Evolutionary conservation across 2,329 filamentous ascomycete genomes (phyloP), one percentile per base, ranked within the genome.

Genomic region (Scopulariopsis brevicaulis): DNA sequence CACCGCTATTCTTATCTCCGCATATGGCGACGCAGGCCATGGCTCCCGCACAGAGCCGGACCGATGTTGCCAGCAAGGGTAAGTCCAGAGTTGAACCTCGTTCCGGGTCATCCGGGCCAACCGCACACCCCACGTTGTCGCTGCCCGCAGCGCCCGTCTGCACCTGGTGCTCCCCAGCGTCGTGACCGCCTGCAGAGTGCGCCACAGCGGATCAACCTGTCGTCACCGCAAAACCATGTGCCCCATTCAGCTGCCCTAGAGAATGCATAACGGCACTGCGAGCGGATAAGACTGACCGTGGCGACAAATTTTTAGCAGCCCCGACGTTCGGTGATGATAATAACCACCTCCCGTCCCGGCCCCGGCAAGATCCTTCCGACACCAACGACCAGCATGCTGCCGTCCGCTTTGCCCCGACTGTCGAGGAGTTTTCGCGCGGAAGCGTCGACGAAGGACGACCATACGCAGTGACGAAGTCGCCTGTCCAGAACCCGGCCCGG

Each of bases 401-500:
- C n/a, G 56, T 58, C 32, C 56, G 43, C 22, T 58, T 58, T 50
- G 51, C 56, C 52, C 40, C 56, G n/a, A 54, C 40, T 4, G 52
- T 54, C 12, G 35, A 58, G 35, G 51, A 58, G 25, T 34, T 54
- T 22, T 37, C 35, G 24, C 52, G 24, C 40, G 37, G 20, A 32
- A 24, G 1, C 28, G 56, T 34, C 46, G 25, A 57, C 28, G 32
- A 50, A 24, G 24, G 25, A 46, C 24, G 20, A 18, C 55, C 55
- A 22, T 25, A 32, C 12, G 2, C 55, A 14, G 34, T 20, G 22
- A 40, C 10, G 22, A 25, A 48, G 14, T 43, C 55, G 20, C 55
- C 55, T 1, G 37, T 85, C 88, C 55, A 82, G 84, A 64, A 85
- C 83, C 25, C 76, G 96, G 61, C 81, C 85, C 53, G 84, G 18